Evolutionary conservation across 305 asterid genomes (phyloP), one percentile per base, ranked within the genome.

Genomic region (Lippia alba): DNA sequence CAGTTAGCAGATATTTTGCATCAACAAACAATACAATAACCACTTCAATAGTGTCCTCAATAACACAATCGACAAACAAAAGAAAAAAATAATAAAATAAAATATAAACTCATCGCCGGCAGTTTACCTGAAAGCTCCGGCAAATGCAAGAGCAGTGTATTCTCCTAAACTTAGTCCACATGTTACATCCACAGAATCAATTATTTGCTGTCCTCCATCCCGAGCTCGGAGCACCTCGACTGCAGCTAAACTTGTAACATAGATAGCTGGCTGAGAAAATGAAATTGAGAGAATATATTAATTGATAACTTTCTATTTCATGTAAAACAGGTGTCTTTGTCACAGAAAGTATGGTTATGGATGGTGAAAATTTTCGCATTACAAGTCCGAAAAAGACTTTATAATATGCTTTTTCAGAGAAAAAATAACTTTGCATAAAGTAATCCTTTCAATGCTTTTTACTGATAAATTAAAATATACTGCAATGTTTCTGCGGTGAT

Each of bases 141-240:
- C 91, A 84, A 92, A 95, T 64, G 96, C 97, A 76, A 95, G 98
- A 72, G 98, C 97, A 61, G 99, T 92, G 81, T 92, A 92, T 74
- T 95, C 99, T 49, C 99, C 98, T 82, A 95, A 81, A 87, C 99
- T 95, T 45, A 95, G 86, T 56, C 99, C 99, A 70, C 98, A 90
- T 17, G 99, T 87, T 54, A 92, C 96, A 67, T 92, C 98, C 58
- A 91, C 98, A 49, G 91, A 86, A 78, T 95, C 96, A 71, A 92
- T 95, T 74, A 92, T 87, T 79, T 82, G 85, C 75, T 90, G 96
- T 63, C 99, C 99, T 56, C 96, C 99, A 16, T 95, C 98, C 76
- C 90, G 89, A 72, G 96, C 91, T 32, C 96, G 89, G 74, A 95
- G 97, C 61, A 95, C 88, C 86, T 95, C 98, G 30, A 95, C 94